Conservation (phyloP, 768 basidiomycete species). For the Panellus pusillus region DNA sequence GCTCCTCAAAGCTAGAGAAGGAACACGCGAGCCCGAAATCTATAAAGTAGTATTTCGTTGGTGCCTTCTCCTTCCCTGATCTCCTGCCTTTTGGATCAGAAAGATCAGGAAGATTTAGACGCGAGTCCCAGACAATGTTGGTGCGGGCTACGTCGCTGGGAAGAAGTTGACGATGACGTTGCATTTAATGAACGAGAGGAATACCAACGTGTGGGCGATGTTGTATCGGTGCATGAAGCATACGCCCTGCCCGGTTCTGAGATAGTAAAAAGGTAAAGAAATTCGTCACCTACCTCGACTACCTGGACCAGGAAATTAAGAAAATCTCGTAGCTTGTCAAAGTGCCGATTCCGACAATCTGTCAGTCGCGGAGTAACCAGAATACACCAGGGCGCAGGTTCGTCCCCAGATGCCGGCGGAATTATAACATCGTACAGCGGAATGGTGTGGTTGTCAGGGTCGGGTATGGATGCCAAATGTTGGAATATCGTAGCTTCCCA, state of each 20-base stretch:
- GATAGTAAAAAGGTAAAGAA: not conserved
- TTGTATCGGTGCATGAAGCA: slow-evolving; percentile 24
- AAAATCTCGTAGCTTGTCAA: slow-evolving; percentile 15
- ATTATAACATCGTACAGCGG: slow-evolving; percentile 22
- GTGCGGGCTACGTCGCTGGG: slow-evolving; percentile 19
- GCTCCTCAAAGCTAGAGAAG: slow-evolving; percentile 20
- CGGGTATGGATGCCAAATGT: slow-evolving; percentile 19
- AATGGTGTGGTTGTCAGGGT: slow-evolving; percentile 21
- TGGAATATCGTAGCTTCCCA: slow-evolving; percentile 17
- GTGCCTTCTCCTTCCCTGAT: slow-evolving; percentile 1
- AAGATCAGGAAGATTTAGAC: slow-evolving; percentile 7
- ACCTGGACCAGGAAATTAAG: slow-evolving; percentile 17
- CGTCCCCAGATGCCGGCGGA: not conserved
- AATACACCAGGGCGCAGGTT: slow-evolving; percentile 15
- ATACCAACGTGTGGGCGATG: slow-evolving; percentile 17
- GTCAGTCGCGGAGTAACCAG: slow-evolving; percentile 20
- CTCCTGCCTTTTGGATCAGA: slow-evolving; percentile 6
- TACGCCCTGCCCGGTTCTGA: slow-evolving; percentile 2
- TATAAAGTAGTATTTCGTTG: slow-evolving; percentile 18
- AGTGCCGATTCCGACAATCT: slow-evolving; percentile 15
- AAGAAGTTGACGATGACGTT: not conserved
- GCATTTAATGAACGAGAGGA: not conserved
- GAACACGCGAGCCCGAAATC: slow-evolving; percentile 22
- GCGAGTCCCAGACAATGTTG: slow-evolving; percentile 21
- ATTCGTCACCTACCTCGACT: slow-evolving; percentile 12